Evolutionary conservation across 208 protist genomes (phyloP), one percentile per base, ranked within the genome.

Genomic region (Trypanosoma congolense): DNA sequence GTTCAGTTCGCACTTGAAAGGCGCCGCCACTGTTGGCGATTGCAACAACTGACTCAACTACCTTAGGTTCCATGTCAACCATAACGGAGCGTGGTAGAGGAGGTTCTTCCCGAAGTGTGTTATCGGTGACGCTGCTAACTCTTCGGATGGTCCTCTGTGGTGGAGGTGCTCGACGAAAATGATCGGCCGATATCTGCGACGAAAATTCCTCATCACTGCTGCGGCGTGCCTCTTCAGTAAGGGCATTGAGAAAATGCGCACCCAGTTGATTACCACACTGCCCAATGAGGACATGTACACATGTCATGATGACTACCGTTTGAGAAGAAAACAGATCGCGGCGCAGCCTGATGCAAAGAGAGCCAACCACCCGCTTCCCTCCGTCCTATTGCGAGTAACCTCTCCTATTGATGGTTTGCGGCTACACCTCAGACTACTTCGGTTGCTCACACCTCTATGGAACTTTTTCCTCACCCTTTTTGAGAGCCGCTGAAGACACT

Each of bases 241-340:
- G 55, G 2, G 61, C 26, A 47, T 90, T 71, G 6, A 90, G 76
- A 61, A 95, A 93, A 5, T 57, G 18, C 12, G 75, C 43, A 28
- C 92, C 92, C 9, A 97, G 73, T 64, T 97, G 87, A 61, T 93
- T 97, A 35, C 92, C 92, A 57, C 89, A 96, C 65, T 97, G 87
- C 1, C 92, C 92, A 2, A 96, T 81, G 53, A 89, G 72, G 0
- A 88, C 68, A 61, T 92, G 75, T 2, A 85, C 70, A 26, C 75
- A 85, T 3, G 75, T 33, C 80, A 89, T 87, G 1, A 2, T n/a
- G n/a, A n/a, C n/a, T n/a, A n/a, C n/a, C n/a, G n/a, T n/a, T n/a
- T n/a, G n/a, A n/a, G n/a, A n/a, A n/a, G n/a, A n/a, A n/a, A n/a
- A n/a, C n/a, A n/a, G n/a, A n/a, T n/a, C n/a, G n/a, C n/a, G n/a